Evolutionary conservation across 345 rosid genomes (phyloP), one percentile per base, ranked within the genome.

Genomic region (Cardiospermum halicacabum): DNA sequence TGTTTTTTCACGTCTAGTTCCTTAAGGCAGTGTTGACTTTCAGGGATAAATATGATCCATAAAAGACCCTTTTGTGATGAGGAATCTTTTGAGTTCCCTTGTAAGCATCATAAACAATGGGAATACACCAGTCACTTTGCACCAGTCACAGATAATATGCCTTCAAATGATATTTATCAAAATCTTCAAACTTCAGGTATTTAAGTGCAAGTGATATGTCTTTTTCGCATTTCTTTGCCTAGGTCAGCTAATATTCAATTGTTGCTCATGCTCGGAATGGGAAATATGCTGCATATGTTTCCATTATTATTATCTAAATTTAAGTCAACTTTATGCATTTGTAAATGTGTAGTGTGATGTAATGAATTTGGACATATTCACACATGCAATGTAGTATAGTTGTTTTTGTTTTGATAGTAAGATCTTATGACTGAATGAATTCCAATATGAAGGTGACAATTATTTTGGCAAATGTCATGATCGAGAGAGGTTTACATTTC

Each of bases 11-110:
- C 18, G 30, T 65, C 45, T 11, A 21, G n/a, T 47, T 31, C 36
- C n/a, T 56, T 9, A n/a, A 36, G 43, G 25, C 21, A n/a, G 26
- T 48, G 6, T 49, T 43, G 19, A 19, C 36, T 28, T 70, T 65
- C 78, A 69, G 80, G 42, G 55, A 8, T 15, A 45, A 71, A 65
- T 66, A 86, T 86, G 92, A 72, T 77, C 63, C 77, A 76, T 59
- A 84, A 86, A 60, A 78, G 92, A 27, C 64, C 87, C 64, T 77
- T 73, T 36, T 42, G 39, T 53, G 83, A 79, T 55, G 87, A 78
- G 63, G 78, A 73, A 43, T 72, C 74, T 18, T 70, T 72, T 24
- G 80, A 75, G 63, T 56, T 70, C 31, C 56, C 84, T 16, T 66
- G 50, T 66, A 86, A 84, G 85, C 80, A 73, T 27, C 75, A 66